Evolutionary conservation across 2,329 filamentous ascomycete genomes (phyloP).

Genomic region (Chaetomiaceae sp.): DNA sequence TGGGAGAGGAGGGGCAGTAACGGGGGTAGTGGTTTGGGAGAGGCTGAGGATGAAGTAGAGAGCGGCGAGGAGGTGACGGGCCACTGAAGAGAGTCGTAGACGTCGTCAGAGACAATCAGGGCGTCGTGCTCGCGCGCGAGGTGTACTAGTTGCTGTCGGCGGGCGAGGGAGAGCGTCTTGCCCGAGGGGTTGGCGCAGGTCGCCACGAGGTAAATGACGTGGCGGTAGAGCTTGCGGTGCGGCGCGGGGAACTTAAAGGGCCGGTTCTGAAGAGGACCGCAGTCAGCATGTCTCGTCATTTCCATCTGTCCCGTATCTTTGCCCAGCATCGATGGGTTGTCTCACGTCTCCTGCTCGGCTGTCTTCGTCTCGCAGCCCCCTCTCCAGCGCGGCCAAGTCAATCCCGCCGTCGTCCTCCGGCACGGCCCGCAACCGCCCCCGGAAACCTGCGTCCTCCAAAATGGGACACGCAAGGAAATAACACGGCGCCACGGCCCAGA

Average conservation of each 20-base stretch:
- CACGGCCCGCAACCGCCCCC: slow-evolving; percentile 58
- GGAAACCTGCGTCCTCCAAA: slow-evolving; percentile 74
- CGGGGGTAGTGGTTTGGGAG: slow-evolving; percentile 8
- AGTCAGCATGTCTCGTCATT: too few relatives aligned
- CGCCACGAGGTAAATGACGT: slow-evolving; percentile 83
- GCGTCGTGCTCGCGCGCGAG: slow-evolving; percentile 74
- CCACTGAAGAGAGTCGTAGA: slow-evolving; percentile 92
- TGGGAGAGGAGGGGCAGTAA: slow-evolving; percentile 73
- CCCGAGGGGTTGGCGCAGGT: slow-evolving; percentile 86
- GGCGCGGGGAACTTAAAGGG: slow-evolving; percentile 49
- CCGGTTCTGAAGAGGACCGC: slow-evolving; percentile 26
- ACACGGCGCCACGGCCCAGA: slow-evolving; percentile 77
- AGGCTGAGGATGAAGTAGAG: slow-evolving; percentile 25
- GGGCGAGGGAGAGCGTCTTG: slow-evolving; percentile 66
- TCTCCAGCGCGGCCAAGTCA: slow-evolving; percentile 56
- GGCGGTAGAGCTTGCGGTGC: slow-evolving; percentile 72
- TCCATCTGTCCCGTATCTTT: background rate
- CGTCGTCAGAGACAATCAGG: slow-evolving; percentile 81
- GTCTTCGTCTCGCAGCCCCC: slow-evolving; percentile 37
- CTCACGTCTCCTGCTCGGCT: too few relatives aligned
- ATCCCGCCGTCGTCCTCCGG: slow-evolving; percentile 75
- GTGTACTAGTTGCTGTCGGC: slow-evolving; percentile 63
- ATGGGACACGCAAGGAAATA: slow-evolving; percentile 84
- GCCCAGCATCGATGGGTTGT: too few relatives aligned
- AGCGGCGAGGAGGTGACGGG: slow-evolving; percentile 30